Percentiles rank a stretch among this genome's conserved stretches.
These are phyloP conservation scores for Stephanodiscus triporus DNA, from an alignment of 108 stramenopile species.

Conservation along the genomic window DNA sequence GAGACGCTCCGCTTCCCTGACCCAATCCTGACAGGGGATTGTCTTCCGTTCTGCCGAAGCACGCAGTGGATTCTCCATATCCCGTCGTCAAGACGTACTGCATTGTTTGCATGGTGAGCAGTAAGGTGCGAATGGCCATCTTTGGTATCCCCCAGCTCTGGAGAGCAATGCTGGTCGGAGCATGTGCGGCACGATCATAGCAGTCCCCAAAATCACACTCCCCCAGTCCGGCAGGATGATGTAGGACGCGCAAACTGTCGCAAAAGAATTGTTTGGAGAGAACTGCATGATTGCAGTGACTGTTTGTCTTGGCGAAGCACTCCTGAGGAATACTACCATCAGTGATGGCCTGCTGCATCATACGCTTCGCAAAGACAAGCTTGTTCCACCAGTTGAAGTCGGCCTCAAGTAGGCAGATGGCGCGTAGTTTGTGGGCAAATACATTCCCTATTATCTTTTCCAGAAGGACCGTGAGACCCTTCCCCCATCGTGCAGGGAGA, in stretches of 20 bases:
- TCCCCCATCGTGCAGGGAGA: slow-evolving; percentile 18
- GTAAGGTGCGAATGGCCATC: not conserved
- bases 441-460: slow-evolving; percentile 34
- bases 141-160: slow-evolving; percentile 7
- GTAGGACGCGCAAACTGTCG: slow-evolving; percentile 9
- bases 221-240: slow-evolving; percentile 1
- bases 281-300: not conserved
- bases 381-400: slow-evolving; percentile 43
- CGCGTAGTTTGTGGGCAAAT: slow-evolving; percentile 20
- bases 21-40: not conserved
- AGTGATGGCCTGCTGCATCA: slow-evolving; percentile 3
- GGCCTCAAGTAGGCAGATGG: slow-evolving; percentile 31
- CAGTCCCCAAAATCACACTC: slow-evolving; percentile 19
- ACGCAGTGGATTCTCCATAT: not conserved
- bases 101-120: not conserved
- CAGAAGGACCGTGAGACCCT: slow-evolving; percentile 19
- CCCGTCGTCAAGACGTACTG: not conserved
- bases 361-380: slow-evolving; percentile 19
- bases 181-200: slow-evolving; percentile 24
- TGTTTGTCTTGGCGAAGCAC: slow-evolving; percentile 1
- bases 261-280: not conserved
- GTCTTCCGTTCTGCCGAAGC: not conserved
- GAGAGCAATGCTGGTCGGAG: slow-evolving; percentile 10
- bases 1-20: slow-evolving; percentile 20
- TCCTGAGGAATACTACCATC: slow-evolving; percentile 9